Evolutionary conservation across 352 stramenopile species (phyloP), one percentile per base, ranked within the genome.

Genomic region (Phytophthora hybrid): DNA sequence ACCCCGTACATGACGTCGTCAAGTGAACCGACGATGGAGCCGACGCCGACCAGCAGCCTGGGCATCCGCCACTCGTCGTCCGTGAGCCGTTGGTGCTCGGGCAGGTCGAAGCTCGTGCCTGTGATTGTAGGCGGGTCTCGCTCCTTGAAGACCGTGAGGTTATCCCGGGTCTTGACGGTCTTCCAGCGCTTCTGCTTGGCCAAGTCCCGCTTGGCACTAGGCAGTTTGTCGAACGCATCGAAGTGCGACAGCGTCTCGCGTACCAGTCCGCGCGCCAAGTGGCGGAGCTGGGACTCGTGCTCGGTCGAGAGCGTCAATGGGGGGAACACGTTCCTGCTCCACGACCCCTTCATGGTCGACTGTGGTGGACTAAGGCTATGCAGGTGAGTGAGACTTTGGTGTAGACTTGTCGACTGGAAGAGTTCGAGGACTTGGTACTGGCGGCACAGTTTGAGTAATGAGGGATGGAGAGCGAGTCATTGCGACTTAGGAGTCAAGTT

Each of bases 1-100:
- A 85, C 59, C 14, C 85, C 83, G 64, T 86, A 89, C 76, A 91
- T 83, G 63, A 87, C 80, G 67, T 93, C 84, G 67, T 90, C 83
- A 9, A 93, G 77, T 44, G 82, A 80, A 3, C 83, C 83, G 37
- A 78, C 56, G 34, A 91, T 71, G 53, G 80, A 70, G 23, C 82
- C 85, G 19, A 82, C 54, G 3, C 66, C 77, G 21, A 85, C 70
- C 29, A 92, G 69, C 59, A 92, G 66, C 71, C 79, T 82, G 37
- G 83, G 78, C 19, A 78, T 55, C 53, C 80, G 74, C 80, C 82
- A 90, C 37, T 81, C 67, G 8, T 84, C 71, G 2, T 63, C 62
- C 26, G 72, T 63, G 59, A 93, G 37, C 37, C 77, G 49, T 31
- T 71, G 71, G 47, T 76, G 69, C 58, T 82, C 72, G 14, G 64